Conservation (phyloP, 805 yeast species). For the Barnettozyma californica region DNA sequence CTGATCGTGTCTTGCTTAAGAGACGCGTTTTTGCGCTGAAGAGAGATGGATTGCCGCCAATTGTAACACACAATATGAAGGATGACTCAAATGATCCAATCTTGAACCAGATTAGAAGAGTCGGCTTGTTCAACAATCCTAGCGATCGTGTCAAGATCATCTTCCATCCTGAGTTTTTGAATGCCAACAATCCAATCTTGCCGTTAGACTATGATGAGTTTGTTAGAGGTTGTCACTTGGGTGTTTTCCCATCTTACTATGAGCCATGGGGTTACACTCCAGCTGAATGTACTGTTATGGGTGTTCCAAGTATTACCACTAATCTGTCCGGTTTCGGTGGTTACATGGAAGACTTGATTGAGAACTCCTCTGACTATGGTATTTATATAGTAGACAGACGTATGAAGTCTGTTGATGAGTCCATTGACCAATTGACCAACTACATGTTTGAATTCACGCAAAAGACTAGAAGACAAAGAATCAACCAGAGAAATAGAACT, state of each 20-base stretch:
- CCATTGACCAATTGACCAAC: conserved; percentile 83
- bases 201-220: conserved; percentile 95
- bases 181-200: conserved; percentile 89
- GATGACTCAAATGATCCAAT: conserved; percentile 91
- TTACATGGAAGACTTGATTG: conserved; percentile 96
- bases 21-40: conserved; percentile 91
- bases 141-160: conserved; percentile 90
- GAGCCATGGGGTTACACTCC: conserved; percentile 99
- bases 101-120: conserved; percentile 84
- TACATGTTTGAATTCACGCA: conserved; percentile 85
- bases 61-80: conserved; percentile 94
- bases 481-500: conserved; percentile 95
- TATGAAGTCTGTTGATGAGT: conserved; percentile 85
- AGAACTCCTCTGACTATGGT: conserved; percentile 91
- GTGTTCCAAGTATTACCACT: conserved; percentile 95
- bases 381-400: conserved; percentile 95
- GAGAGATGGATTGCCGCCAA: conserved; percentile 86
- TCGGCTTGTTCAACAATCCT: conserved; percentile 83
- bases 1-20: conserved; percentile 84
- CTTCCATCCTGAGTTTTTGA: conserved; percentile 96
- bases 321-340: conserved; percentile 96
- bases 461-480: conserved; percentile 93
- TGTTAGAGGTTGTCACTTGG: conserved; percentile 96
- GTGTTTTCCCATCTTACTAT: conserved; percentile 96
- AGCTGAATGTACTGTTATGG: conserved; percentile 99